Evolutionary conservation across 129 eudicot species (phyloP), one percentile per base, ranked within the genome.

Genomic region (Kitagawia praeruptora): DNA sequence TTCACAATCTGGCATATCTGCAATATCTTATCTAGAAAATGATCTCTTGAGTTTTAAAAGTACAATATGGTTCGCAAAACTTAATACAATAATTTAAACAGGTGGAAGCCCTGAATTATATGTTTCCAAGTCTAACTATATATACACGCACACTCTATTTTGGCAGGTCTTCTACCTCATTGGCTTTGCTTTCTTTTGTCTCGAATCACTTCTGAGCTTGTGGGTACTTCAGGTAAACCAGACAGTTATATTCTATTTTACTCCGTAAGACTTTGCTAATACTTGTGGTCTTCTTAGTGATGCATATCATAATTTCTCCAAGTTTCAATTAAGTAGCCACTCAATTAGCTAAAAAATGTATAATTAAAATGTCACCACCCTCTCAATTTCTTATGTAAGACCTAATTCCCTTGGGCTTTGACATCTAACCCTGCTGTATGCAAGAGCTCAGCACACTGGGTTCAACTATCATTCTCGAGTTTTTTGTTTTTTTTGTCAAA

Each of bases 181-280:
- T 76, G 98, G 98, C 81, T 93, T 93, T 82, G 98, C 82, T 47
- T 78, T 93, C 27, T 93, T 93, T 80, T 93, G 97, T 91, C 80
- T 91, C 37, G 98, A 93, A 80, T 80, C 92, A 77, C 92, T 94
- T 74, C 87, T 94, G 78, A 94, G 98, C 92, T 87, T 94, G 83
- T 91, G 98, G 98, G 98, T 93, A 69, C 97, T 94, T 79, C 98
- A 94, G 98, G 98, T 93, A 54, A 87, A 92, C 71, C 34, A 46
- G 37, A 75, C 23, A 70, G 38, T 48, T 74, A 1, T 27, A 4
- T 70, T 64, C 28, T 44, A 66, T 79, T 75, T 54, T 75, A 8
- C n/a, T 19, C 45, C 45, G 18, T 4, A 70, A 54, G 27, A 73
- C 61, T 66, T 49, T 53, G 47, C 34, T 47, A 13, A 4, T 41